Percentiles rank a stretch among this genome's conserved stretches.
Conservation (phyloP, 1,139 yeast species). For the Casaregolazyma suthepensis region DNA sequence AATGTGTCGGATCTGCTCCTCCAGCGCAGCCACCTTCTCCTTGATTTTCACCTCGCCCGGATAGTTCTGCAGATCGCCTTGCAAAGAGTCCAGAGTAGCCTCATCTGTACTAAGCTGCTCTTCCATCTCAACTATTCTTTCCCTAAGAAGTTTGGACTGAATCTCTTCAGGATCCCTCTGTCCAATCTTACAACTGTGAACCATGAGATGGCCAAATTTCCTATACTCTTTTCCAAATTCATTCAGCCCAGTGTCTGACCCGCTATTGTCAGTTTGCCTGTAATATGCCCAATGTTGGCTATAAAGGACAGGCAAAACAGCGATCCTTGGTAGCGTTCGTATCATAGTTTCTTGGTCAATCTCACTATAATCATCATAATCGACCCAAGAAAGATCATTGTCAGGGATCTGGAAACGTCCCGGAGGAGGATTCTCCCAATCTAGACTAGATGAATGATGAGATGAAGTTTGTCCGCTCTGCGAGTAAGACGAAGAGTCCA, state of each 20-base stretch:
- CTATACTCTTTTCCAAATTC: slow-evolving; percentile 37
- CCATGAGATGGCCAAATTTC: slow-evolving; percentile 56
- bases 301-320: slow-evolving; percentile 57
- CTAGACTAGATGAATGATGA: slow-evolving; percentile 12
- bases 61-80: slow-evolving; percentile 22
- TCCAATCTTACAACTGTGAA: slow-evolving; percentile 67
- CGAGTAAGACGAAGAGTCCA: slow-evolving; percentile 16
- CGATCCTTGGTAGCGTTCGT: slow-evolving; percentile 49
- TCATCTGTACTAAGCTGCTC: slow-evolving; percentile 39
- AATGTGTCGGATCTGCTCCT: slow-evolving; percentile 34
- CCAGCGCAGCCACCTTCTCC: slow-evolving; percentile 27
- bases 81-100: slow-evolving; percentile 33
- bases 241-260: slow-evolving; percentile 20
- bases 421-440: slow-evolving; percentile 16
- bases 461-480: slow-evolving; percentile 11
- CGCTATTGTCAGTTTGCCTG: slow-evolving; percentile 50
- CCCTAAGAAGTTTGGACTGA: slow-evolving; percentile 28
- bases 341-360: slow-evolving; percentile 41
- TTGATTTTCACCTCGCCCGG: slow-evolving; percentile 22
- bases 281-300: slow-evolving; percentile 75
- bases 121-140: slow-evolving; percentile 38
- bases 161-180: slow-evolving; percentile 29
- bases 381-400: slow-evolving; percentile 64
- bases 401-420: slow-evolving; percentile 38
- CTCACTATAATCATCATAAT: slow-evolving; percentile 74